Percentiles rank a stretch among this genome's conserved stretches.
These are phyloP conservation scores for Mucor circinelloides DNA, from an alignment of 371 early-diverging fungal genomes.

Conservation along the genomic window DNA sequence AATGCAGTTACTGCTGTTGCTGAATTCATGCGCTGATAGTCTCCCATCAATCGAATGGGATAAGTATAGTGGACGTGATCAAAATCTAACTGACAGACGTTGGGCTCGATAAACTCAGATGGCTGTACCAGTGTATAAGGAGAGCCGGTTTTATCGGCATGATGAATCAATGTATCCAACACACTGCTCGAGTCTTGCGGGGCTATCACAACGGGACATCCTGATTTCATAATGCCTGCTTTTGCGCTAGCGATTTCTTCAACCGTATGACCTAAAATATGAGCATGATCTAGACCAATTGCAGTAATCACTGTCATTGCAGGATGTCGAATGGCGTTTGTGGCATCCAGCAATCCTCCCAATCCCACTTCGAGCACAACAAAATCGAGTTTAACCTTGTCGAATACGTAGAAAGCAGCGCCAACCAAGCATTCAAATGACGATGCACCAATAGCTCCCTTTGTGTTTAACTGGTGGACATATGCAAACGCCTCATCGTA, in stretches of 20 bases:
- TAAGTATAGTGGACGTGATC: conserved; percentile 29
- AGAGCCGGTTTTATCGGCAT: conserved; percentile 40
- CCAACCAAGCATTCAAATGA: conserved; percentile 71
- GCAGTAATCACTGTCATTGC: conserved; percentile 62
- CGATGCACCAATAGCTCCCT: conserved; percentile 28
- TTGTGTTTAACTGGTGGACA: conserved; percentile 28
- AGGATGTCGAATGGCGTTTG: conserved; percentile 69
- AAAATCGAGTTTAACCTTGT: conserved; percentile 54
- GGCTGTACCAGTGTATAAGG: conserved; percentile 23
- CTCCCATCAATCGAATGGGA: conserved; percentile 69
- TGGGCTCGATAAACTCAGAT: conserved; percentile 15
- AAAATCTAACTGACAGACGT: conserved; percentile 4
- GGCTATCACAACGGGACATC: conserved; percentile 54
- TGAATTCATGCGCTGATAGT: conserved; percentile 80
- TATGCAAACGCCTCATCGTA: conserved; percentile 45
- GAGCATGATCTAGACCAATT: conserved; percentile 77
- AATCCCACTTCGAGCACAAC: conserved; percentile 84
- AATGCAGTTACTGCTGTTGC: conserved; percentile 75
- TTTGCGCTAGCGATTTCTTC: conserved; percentile 75
- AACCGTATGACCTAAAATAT: conserved; percentile 69
- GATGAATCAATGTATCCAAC: conserved; percentile 31
- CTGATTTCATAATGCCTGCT: conserved; percentile 73
- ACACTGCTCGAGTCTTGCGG: conserved; percentile 52
- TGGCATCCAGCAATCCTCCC: conserved; percentile 83
- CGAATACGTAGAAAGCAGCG: conserved; percentile 62